These are phyloP conservation scores for Corynespora cassiicola DNA, from an alignment of 2,329 filamentous ascomycete species.

Conservation along the genomic window DNA sequence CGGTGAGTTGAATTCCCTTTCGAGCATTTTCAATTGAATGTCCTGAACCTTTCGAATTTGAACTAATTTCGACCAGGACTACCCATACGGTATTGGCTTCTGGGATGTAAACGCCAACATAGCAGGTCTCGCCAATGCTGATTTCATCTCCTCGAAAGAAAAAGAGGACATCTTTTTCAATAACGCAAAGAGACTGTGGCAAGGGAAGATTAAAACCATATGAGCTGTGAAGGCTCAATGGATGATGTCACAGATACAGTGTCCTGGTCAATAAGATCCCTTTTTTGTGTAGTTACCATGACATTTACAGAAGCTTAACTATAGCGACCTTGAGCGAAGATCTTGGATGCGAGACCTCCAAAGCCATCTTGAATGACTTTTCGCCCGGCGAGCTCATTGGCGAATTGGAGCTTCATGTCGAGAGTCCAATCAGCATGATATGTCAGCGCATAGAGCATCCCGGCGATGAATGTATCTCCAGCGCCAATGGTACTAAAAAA, in stretches of 20 bases:
- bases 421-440: conserved; percentile 60
- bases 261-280: too few relatives aligned
- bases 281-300: too few relatives aligned
- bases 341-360: conserved; percentile 19
- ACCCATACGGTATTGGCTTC: conserved; percentile 46
- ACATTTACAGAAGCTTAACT: too few relatives aligned
- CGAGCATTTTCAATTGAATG: background rate
- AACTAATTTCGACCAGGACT: conserved; percentile 30
- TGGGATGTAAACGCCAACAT: conserved; percentile 45
- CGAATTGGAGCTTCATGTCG: conserved; percentile 62
- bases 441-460: conserved; percentile 69
- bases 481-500: conserved; percentile 74
- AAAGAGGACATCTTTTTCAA: conserved; percentile 34
- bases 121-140: conserved; percentile 28
- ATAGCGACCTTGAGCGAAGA: too few relatives aligned
- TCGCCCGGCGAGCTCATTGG: conserved; percentile 69
- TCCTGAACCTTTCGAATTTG: background rate
- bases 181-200: conserved; percentile 36
- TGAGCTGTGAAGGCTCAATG: too few relatives aligned
- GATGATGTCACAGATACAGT: too few relatives aligned
- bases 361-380: conserved; percentile 75
- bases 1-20: conserved; percentile 26
- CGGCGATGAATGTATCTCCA: conserved; percentile 78
- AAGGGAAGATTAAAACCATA: conserved; percentile 25
- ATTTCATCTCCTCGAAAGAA: conserved; percentile 25